phyloP scores from a whole-genome alignment of 306 rosid species.

The Psophocarpus tetragonolobus region DNA sequence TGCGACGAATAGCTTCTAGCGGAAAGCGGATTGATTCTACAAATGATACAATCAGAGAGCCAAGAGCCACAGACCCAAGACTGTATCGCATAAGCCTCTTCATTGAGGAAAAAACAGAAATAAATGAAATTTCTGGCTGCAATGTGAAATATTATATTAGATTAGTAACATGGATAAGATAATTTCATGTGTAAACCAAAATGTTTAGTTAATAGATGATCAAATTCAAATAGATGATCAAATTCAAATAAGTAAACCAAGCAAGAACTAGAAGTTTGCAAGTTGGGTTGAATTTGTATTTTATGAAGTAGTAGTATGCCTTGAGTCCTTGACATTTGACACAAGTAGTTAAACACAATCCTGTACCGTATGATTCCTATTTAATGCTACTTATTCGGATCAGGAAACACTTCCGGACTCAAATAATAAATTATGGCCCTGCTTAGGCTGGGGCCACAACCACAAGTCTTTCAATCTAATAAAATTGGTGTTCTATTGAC shows the following conservation, averaged over 20 bases:
- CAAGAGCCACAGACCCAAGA: slow-evolving; percentile 93
- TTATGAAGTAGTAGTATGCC: background rate
- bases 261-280: background rate
- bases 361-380: background rate
- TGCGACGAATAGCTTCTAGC: slow-evolving; percentile 90
- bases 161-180: slow-evolving; percentile 23
- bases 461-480: background rate
- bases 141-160: slow-evolving; percentile 30
- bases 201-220: background rate
- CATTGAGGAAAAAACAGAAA: slow-evolving; percentile 92
- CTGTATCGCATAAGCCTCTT: slow-evolving; percentile 76
- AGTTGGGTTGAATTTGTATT: slow-evolving; percentile 3
- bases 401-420: slow-evolving; percentile 13
- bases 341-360: background rate
- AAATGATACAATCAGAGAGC: slow-evolving; percentile 84
- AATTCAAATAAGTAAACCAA: slow-evolving; percentile 1
- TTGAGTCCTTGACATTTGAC: slow-evolving; percentile 6
- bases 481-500: slow-evolving; percentile 18
- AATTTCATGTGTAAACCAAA: background rate
- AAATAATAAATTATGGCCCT: slow-evolving; percentile 3
- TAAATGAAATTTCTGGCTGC: slow-evolving; percentile 94
- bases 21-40: slow-evolving; percentile 89
- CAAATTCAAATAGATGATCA: background rate
- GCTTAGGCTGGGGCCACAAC: background rate
- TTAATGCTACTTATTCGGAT: background rate